These are phyloP conservation scores for Penicillium goetzii DNA, from an alignment of 495 filamentous ascomycete species.

Conservation along the genomic window DNA sequence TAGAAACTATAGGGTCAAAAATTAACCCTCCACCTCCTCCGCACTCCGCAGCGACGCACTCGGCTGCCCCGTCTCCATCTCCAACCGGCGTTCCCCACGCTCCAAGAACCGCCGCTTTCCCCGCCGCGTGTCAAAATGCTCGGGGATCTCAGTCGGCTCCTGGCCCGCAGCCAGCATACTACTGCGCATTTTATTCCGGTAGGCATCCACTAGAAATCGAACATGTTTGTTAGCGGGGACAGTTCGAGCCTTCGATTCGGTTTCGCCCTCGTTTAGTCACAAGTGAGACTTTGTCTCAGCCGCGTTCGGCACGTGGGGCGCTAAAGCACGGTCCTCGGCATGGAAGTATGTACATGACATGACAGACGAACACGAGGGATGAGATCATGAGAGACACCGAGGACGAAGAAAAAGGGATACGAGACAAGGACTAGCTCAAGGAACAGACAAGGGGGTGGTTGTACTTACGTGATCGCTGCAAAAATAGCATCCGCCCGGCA, in stretches of 20 bases:
- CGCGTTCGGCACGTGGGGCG: conserved; percentile 11
- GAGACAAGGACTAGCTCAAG: not conserved
- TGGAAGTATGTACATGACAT: not conserved
- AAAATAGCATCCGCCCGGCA: conserved; percentile 78
- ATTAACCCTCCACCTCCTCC: conserved; percentile 48
- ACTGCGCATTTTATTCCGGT: conserved; percentile 87
- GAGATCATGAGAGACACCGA: not conserved
- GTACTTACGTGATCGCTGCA: conserved; percentile 88
- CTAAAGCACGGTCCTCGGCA: not conserved
- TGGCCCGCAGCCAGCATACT: conserved; percentile 76
- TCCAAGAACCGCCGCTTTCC: conserved; percentile 87
- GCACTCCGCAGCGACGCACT: conserved; percentile 41
- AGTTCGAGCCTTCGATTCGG: not conserved
- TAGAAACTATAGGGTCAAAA: too few relatives aligned
- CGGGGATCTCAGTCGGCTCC: conserved; percentile 68
- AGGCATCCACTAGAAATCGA: conserved; percentile 76
- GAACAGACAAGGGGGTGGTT: not conserved
- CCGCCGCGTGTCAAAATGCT: conserved; percentile 85
- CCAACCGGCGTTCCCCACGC: conserved; percentile 41
- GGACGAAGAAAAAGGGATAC: conserved; percentile 8
- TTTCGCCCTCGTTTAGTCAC: not conserved
- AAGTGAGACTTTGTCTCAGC: conserved; percentile 12
- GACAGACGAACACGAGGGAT: not conserved
- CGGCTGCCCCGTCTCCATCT: conserved; percentile 19
- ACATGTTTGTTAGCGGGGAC: not conserved